phyloP scores from a whole-genome alignment of 1,284 basidiomycete species.

The Vanrija pseudolonga region DNA sequence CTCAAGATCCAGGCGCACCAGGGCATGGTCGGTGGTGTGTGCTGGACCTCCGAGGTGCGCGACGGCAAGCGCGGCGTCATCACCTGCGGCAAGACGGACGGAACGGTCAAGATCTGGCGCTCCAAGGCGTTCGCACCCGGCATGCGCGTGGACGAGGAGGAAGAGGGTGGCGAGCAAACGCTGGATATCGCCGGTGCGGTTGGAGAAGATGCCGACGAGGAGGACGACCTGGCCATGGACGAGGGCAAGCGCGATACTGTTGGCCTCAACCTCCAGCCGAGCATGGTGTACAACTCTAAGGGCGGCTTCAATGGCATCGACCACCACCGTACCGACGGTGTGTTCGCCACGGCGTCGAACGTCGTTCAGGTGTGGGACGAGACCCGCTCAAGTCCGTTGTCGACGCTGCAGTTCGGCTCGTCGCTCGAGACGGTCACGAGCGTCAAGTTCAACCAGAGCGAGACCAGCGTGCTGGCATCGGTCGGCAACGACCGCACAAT shows the following conservation, averaged over 20 bases:
- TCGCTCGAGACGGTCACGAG: slow-evolving; percentile 80
- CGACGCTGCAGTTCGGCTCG: slow-evolving; percentile 75
- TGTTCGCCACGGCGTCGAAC: slow-evolving; percentile 93
- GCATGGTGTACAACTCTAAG: slow-evolving; percentile 75
- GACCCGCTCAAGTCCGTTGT: slow-evolving; percentile 73
- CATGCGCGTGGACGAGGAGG: slow-evolving; percentile 38
- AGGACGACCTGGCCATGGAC: slow-evolving; percentile 45
- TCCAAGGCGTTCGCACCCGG: slow-evolving; percentile 45
- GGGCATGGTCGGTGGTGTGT: slow-evolving; percentile 78
- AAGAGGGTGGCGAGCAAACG: slow-evolving; percentile 35
- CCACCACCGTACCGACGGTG: slow-evolving; percentile 78
- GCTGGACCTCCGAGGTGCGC: slow-evolving; percentile 45
- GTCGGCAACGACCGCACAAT: slow-evolving; percentile 93
- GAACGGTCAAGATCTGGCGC: slow-evolving; percentile 88
- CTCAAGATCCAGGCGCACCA: slow-evolving; percentile 78
- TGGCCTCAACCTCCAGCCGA: slow-evolving; percentile 53
- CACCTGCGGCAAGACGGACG: slow-evolving; percentile 82
- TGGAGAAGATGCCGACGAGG: slow-evolving; percentile 43
- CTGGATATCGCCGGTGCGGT: slow-evolving; percentile 43
- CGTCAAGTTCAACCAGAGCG: slow-evolving; percentile 89
- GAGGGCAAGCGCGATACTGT: slow-evolving; percentile 33
- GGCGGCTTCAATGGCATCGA: slow-evolving; percentile 89
- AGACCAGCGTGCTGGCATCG: slow-evolving; percentile 87
- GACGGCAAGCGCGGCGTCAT: slow-evolving; percentile 65
- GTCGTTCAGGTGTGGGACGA: slow-evolving; percentile 97